Evolutionary conservation across 2,329 filamentous ascomycete genomes (phyloP).

Genomic region (Alternaria alternata): DNA sequence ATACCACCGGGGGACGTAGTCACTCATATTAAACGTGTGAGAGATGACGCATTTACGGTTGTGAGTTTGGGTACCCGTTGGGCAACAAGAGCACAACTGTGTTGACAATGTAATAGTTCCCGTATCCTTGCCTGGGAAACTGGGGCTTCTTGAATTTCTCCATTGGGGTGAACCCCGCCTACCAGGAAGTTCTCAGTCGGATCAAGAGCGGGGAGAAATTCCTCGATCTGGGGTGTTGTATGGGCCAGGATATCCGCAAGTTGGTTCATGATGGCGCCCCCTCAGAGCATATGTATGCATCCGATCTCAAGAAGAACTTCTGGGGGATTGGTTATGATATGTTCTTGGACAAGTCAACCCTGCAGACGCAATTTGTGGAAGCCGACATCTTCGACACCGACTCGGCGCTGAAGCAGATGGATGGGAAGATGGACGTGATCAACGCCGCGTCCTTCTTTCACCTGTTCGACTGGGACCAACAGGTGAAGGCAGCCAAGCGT

Average conservation of each 20-base stretch:
- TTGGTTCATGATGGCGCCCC: constrained; percentile 55
- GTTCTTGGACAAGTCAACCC: constrained; percentile 47
- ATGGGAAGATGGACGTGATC: constrained; percentile 54
- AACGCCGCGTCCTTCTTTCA: constrained; percentile 56
- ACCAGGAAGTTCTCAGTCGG: constrained; percentile 45
- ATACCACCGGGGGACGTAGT: constrained; percentile 46
- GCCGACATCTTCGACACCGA: constrained; percentile 57
- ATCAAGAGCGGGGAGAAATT: constrained; percentile 46
- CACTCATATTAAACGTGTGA: constrained; percentile 47
- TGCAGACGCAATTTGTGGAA: constrained; percentile 61
- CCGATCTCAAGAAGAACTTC: constrained; percentile 55
- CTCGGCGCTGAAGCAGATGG: constrained; percentile 44
- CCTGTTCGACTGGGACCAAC: constrained; percentile 53
- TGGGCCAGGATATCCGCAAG: constrained; percentile 58
- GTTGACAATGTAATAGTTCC: constrained; percentile 29
- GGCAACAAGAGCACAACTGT: background rate
- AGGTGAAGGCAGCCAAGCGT: constrained; percentile 48
- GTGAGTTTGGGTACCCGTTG: constrained; percentile 20
- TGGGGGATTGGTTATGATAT: constrained; percentile 62
- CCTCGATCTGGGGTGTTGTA: constrained; percentile 56
- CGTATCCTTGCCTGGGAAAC: constrained; percentile 50
- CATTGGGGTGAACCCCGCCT: constrained; percentile 35
- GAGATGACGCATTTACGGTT: constrained; percentile 44
- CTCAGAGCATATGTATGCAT: constrained; percentile 50
- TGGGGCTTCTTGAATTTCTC: constrained; percentile 49